Base-by-base conservation (phyloP, 495 filamentous ascomycete genomes). In the Chlorociboria aeruginascens region DNA sequence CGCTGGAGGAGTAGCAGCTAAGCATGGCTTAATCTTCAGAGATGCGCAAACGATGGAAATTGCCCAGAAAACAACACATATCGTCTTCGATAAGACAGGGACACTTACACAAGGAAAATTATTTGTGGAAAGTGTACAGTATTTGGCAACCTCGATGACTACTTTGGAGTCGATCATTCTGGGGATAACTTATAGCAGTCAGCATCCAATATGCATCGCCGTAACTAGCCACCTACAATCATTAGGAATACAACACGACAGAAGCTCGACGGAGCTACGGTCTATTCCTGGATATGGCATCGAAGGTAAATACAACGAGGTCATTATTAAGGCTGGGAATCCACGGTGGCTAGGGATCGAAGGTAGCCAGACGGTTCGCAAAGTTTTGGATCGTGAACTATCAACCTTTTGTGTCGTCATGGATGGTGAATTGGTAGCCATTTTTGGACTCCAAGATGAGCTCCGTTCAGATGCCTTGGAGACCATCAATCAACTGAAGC, bases 21-120 rank as follows among this genome's bases (percentile, higher is more conserved):
- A 80, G 39, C 61, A 68, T 35, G 86, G 85, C 0, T 60, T 92
- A 16, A 71, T 89, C 33, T 78, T 88, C 61, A 85, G 85, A 51
- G 68, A 79, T 6, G 70, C 82, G 3, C 68, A 74, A 39, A 70
- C 72, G 6, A 73, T 85, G 11, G 85, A 89, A 61, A 65, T 72
- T 3, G 82, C 77, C 0, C 56, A 73, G 49, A 82, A 77, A 30
- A 67, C 72, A 0, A 69, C 76, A 0, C 77, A 86, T 52, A 73
- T 89, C n/a, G 70, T 89, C 4, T 86, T 92, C 53, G 86, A 89
- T 68, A 89, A 90, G 60, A 89, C 85, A 0, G 86, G 86, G 0
- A 92, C 85, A 3, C 61, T 90, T 0, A 89, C 86, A 0, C 61
- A 70, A 40, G 82, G 79, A 0, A 72, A 70, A 33, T 64, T 86